Evolutionary conservation across 441 rosid species (phyloP).

Genomic region (Francoa sonchifolia): DNA sequence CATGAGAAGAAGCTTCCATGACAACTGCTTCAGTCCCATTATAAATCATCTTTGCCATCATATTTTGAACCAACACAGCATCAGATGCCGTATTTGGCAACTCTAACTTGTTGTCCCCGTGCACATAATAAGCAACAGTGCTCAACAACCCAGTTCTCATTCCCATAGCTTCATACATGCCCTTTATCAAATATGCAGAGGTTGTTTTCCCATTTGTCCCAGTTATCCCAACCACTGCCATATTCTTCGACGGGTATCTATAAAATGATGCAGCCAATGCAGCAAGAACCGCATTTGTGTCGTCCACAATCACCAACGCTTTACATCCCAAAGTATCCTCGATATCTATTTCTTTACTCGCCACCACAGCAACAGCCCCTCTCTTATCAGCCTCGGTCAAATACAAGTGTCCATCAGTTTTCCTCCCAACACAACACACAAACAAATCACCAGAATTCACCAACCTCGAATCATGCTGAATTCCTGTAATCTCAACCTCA

Average conservation of each 20-base stretch:
- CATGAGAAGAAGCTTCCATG: conserved; percentile 78
- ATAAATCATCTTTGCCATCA: conserved; percentile 90
- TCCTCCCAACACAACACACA: conserved; percentile 67
- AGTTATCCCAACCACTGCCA: conserved; percentile 72
- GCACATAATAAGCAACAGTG: conserved; percentile 54
- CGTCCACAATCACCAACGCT: conserved; percentile 85
- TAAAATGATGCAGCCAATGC: conserved; percentile 81
- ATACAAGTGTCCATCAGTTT: conserved; percentile 51
- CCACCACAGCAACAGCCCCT: conserved; percentile 94
- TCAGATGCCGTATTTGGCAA: conserved; percentile 42
- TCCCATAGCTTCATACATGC: conserved; percentile 85
- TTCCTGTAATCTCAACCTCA: conserved; percentile 77
- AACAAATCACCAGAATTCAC: conserved; percentile 80
- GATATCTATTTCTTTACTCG: conserved; percentile 78
- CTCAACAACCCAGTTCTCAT: conserved; percentile 77
- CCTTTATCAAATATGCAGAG: conserved; percentile 59
- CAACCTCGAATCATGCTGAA: conserved; percentile 76
- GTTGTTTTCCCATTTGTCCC: conserved; percentile 80
- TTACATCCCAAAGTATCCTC: conserved; percentile 77
- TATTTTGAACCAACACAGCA: conserved; percentile 73
- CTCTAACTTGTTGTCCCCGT: conserved; percentile 59
- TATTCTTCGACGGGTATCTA: conserved; percentile 52
- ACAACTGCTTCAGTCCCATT: conserved; percentile 83
- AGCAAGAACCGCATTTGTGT: conserved; percentile 59
- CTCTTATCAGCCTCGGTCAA: conserved; percentile 90